A percentile compares a stretch with the other conserved stretches of the same genome.
These are phyloP conservation scores for Nigrospora osmanthi DNA, from an alignment of 2,329 filamentous ascomycete genomes.

Conservation along the genomic window DNA sequence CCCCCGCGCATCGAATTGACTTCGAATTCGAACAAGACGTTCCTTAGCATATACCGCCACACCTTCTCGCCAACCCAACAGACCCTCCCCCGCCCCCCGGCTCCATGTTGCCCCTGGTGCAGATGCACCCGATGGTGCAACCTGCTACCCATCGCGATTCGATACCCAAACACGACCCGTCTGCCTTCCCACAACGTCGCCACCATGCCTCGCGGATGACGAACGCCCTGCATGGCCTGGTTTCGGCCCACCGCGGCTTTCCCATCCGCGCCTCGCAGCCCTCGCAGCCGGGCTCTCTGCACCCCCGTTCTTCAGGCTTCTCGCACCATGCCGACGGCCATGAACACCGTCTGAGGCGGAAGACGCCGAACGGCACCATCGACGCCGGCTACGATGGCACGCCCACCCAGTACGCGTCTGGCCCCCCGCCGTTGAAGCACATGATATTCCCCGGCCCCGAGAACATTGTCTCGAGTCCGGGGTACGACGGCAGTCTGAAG, in stretches of 20 bases:
- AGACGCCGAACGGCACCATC: slow-evolving; percentile 90
- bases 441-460: slow-evolving; percentile 60
- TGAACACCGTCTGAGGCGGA: slow-evolving; percentile 79
- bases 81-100: neutral
- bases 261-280: slow-evolving; percentile 28
- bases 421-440: slow-evolving; percentile 75
- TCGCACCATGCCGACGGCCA: slow-evolving; percentile 22
- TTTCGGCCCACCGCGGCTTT: slow-evolving; percentile 21
- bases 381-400: slow-evolving; percentile 88
- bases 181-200: slow-evolving; percentile 17
- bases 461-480: slow-evolving; percentile 16
- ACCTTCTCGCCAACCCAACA: neutral
- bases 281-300: slow-evolving; percentile 12
- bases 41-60: slow-evolving; percentile 9
- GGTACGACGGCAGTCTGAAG: slow-evolving; percentile 10
- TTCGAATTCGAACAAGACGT: slow-evolving; percentile 16
- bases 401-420: slow-evolving; percentile 61
- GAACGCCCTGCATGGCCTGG: slow-evolving; percentile 3
- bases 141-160: slow-evolving; percentile 30
- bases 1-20: slow-evolving; percentile 10
- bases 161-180: slow-evolving; percentile 9
- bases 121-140: slow-evolving; percentile 44
- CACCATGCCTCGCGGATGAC: slow-evolving; percentile 7
- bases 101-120: slow-evolving; percentile 41
- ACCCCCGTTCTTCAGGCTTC: slow-evolving; percentile 18